Evolutionary conservation across 192 early-diverging fungal genomes (phyloP).

Genomic region (Cetraspora pellucida): DNA sequence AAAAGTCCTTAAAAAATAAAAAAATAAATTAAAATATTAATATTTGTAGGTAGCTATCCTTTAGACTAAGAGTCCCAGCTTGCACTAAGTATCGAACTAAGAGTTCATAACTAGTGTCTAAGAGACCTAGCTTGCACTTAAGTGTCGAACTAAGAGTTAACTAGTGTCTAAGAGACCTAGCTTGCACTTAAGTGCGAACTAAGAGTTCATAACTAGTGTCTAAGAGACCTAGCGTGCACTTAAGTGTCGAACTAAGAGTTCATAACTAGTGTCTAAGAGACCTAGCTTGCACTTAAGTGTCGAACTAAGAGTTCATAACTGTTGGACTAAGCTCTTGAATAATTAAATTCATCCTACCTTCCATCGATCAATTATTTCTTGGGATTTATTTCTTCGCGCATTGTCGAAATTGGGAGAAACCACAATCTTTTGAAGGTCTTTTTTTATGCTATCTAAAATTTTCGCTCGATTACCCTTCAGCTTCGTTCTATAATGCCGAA

Average conservation of each 20-base stretch:
- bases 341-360: conserved; percentile 9
- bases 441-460: conserved; percentile 5
- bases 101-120: conserved; percentile 11
- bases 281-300: too few species aligned
- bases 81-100: conserved; percentile 27
- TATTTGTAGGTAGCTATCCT: too few species aligned
- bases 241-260: too few species aligned
- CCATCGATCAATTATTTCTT: conserved; percentile 4
- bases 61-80: conserved; percentile 22
- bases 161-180: too few species aligned
- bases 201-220: too few species aligned
- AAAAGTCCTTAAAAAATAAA: not conserved
- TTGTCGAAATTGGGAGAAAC: not conserved
- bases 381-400: conserved; percentile 10
- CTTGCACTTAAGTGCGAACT: conserved; percentile 27
- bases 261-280: too few species aligned
- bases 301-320: conserved; percentile 31
- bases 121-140: too few species aligned
- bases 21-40: not conserved
- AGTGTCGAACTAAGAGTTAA: too few species aligned
- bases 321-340: conserved; percentile 27
- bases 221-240: too few species aligned
- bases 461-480: not conserved
- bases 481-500: not conserved
- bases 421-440: conserved; percentile 15